Percentiles rank a stretch among this genome's conserved stretches.
phyloP scores from a whole-genome alignment of 148 eudicot genomes.

The Tetragonia tetragonoides region DNA sequence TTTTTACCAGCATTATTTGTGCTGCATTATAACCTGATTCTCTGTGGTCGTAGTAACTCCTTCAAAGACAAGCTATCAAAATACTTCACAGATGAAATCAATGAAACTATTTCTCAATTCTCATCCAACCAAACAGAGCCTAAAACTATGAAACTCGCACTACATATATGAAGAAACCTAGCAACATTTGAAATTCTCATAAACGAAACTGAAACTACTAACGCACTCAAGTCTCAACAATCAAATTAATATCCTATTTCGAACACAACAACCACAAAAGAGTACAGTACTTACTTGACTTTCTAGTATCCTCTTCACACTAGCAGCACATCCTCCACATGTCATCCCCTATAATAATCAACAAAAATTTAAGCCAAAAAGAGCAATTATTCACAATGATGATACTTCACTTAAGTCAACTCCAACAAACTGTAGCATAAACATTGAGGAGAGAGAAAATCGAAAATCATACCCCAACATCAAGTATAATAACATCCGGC shows the following conservation, averaged over 20 bases:
- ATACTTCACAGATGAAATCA: no score
- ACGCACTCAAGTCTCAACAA: no score
- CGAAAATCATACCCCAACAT: slow-evolving; percentile 52
- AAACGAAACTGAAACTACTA: background rate
- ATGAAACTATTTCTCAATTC: no score
- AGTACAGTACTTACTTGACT: slow-evolving; percentile 72
- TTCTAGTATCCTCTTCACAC: slow-evolving; percentile 92
- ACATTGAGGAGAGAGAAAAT: background rate
- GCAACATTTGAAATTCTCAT: background rate
- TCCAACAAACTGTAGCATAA: background rate
- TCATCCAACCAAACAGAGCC: background rate
- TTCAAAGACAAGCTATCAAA: no score
- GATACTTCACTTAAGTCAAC: background rate
- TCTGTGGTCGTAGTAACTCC: no score
- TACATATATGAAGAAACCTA: background rate
- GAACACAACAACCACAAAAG: background rate
- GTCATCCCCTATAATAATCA: slow-evolving; percentile 67
- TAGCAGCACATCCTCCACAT: slow-evolving; percentile 93
- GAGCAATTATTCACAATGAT: background rate
- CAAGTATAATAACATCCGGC: slow-evolving; percentile 80
- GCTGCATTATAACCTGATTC: no score
- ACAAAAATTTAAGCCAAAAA: background rate
- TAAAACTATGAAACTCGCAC: background rate
- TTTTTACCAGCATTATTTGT: no score
- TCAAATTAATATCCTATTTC: background rate